Conservation (phyloP, 768 basidiomycete species). For the Vararia minispora region DNA sequence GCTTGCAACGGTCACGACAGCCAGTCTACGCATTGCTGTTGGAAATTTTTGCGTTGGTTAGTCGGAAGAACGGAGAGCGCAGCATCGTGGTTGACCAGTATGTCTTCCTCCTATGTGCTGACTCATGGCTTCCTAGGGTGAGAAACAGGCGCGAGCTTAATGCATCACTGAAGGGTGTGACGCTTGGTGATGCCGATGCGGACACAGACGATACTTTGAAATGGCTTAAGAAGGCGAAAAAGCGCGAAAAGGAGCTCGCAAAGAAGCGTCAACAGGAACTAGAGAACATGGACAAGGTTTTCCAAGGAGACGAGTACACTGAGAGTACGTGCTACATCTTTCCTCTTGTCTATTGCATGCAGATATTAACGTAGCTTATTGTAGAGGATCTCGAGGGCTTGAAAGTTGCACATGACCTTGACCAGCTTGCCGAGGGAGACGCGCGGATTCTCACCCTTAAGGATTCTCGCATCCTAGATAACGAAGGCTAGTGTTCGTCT, state of each 20-base stretch:
- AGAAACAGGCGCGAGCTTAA: conserved; percentile 90
- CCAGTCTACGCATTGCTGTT: no score
- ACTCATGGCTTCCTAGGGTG: conserved; percentile 50
- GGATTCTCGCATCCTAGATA: conserved; percentile 90
- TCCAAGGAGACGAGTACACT: conserved; percentile 66
- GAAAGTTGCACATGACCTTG: conserved; percentile 93
- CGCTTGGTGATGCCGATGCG: conserved; percentile 80
- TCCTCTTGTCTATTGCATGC: background rate
- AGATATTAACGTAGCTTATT: conserved; percentile 5
- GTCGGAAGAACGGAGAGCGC: no score
- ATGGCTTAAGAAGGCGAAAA: conserved; percentile 91
- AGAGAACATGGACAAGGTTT: conserved; percentile 72
- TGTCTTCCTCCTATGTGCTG: conserved; percentile 29
- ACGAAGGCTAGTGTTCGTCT: conserved; percentile 55
- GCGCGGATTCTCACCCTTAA: conserved; percentile 94
- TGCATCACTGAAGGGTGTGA: conserved; percentile 83
- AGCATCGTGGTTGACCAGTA: conserved; percentile 17
- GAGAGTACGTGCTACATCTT: conserved; percentile 54
- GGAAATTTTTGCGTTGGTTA: no score
- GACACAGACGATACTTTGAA: conserved; percentile 70
- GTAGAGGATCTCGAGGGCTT: conserved; percentile 85
- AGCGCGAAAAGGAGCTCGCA: conserved; percentile 81
- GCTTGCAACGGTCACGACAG: no score
- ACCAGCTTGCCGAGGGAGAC: conserved; percentile 87
- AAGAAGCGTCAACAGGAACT: conserved; percentile 73